Evolutionary conservation across 441 rosid genomes (phyloP).

Genomic region (Sinapis alba): DNA sequence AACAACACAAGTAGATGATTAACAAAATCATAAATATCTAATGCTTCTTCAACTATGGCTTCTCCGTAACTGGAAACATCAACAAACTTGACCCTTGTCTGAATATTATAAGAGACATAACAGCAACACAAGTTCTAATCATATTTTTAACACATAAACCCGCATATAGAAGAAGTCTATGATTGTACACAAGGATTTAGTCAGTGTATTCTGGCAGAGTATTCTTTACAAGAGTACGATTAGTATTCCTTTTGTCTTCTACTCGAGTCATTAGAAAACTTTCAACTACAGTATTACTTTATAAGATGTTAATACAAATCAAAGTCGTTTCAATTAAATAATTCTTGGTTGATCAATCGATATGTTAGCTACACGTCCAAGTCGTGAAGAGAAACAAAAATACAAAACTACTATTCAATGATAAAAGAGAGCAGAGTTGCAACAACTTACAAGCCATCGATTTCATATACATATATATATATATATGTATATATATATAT

Average conservation of each 20-base stretch:
- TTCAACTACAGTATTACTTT: constrained; percentile 15
- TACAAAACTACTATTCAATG: neutral
- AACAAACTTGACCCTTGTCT: constrained; percentile 4
- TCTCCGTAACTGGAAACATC: constrained; percentile 24
- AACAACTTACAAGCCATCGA: constrained; percentile 16
- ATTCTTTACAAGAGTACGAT: neutral
- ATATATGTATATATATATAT: no score
- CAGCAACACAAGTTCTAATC: neutral
- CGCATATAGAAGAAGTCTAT: neutral
- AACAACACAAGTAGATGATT: neutral
- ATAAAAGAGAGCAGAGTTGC: constrained; percentile 2
- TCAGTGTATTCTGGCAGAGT: constrained; percentile 2
- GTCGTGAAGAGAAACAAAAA: constrained; percentile 18
- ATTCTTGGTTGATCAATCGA: constrained; percentile 25
- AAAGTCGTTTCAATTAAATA: constrained; percentile 8
- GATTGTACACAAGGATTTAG: constrained; percentile 1
- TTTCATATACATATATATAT: neutral
- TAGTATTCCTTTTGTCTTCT: neutral
- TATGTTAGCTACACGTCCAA: constrained; percentile 24
- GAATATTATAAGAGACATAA: neutral
- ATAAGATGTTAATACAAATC: neutral
- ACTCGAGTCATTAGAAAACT: constrained; percentile 7
- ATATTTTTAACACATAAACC: neutral
- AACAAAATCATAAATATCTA: neutral
- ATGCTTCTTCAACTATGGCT: constrained; percentile 11